A percentile compares a stretch with the other conserved stretches of the same genome.
These are phyloP conservation scores for Suillus brevipes DNA, from an alignment of 768 basidiomycete genomes.

Conservation along the genomic window DNA sequence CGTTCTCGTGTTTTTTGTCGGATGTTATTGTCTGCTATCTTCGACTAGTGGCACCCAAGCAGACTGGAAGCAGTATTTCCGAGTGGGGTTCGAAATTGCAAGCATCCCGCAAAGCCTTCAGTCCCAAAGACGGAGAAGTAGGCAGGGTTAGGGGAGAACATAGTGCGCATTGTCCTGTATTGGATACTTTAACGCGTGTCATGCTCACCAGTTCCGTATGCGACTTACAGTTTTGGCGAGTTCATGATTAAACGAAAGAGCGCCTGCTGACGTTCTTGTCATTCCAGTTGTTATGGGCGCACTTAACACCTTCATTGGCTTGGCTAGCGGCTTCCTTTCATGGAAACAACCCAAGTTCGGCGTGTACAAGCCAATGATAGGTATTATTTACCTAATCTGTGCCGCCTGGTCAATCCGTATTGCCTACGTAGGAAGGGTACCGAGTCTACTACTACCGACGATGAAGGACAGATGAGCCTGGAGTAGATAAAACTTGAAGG, in stretches of 20 bases:
- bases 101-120: not conserved
- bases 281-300: not conserved
- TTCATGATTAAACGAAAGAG: not conserved
- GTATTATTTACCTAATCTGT: fast-evolving
- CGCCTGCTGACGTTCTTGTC: not conserved
- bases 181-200: not conserved
- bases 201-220: not conserved
- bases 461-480: no score
- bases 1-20: not conserved
- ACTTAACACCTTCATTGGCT: not conserved
- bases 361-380: fast-evolving
- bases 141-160: not conserved
- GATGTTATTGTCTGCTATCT: not conserved
- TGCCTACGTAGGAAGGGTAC: not conserved
- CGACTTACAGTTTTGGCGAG: not conserved
- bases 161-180: not conserved
- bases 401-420: not conserved
- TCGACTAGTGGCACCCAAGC: not conserved
- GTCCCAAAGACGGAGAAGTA: not conserved
- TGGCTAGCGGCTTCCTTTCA: not conserved
- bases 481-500: no score
- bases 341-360: no score
- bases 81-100: not conserved
- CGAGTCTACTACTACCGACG: no score
- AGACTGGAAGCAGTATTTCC: not conserved